phyloP scores from a whole-genome alignment of 805 yeast genomes.

The fission yeast (Schizosaccharomyces pombe) region DNA sequence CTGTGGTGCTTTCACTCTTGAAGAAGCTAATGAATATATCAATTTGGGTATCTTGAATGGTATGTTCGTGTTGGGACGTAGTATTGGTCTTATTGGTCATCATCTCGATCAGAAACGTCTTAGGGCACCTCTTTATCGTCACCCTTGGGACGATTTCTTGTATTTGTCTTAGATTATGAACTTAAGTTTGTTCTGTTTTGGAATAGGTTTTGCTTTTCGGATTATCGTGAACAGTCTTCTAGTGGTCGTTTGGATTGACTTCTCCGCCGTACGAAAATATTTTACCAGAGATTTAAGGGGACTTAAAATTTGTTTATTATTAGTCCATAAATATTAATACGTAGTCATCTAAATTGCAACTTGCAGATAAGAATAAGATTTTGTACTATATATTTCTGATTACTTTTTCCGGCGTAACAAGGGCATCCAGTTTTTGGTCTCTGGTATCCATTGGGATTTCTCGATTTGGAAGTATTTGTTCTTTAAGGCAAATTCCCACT shows the following conservation, averaged over 20 bases:
- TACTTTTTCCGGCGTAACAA: neutral
- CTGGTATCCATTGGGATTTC: neutral
- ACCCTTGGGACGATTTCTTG: constrained; percentile 27
- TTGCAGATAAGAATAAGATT: neutral
- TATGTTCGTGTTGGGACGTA: constrained; percentile 23
- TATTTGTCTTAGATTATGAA: constrained; percentile 10
- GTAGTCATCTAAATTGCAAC: neutral
- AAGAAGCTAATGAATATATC: constrained; percentile 23
- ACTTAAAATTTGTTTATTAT: no score
- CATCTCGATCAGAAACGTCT: constrained; percentile 25
- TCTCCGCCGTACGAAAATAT: no score
- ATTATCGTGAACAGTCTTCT: neutral
- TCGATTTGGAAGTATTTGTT: neutral
- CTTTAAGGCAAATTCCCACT: neutral
- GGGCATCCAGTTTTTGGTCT: neutral
- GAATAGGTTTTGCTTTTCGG: neutral
- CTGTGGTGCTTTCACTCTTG: constrained; percentile 23
- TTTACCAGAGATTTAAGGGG: no score
- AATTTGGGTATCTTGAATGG: constrained; percentile 26
- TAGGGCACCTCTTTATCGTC: constrained; percentile 24
- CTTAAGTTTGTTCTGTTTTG: neutral
- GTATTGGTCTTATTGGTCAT: constrained; percentile 25
- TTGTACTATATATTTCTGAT: neutral
- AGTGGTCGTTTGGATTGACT: no score
- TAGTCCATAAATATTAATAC: no score